phyloP scores from a whole-genome alignment of 495 filamentous ascomycete species.

The Cetradonia linearis region DNA sequence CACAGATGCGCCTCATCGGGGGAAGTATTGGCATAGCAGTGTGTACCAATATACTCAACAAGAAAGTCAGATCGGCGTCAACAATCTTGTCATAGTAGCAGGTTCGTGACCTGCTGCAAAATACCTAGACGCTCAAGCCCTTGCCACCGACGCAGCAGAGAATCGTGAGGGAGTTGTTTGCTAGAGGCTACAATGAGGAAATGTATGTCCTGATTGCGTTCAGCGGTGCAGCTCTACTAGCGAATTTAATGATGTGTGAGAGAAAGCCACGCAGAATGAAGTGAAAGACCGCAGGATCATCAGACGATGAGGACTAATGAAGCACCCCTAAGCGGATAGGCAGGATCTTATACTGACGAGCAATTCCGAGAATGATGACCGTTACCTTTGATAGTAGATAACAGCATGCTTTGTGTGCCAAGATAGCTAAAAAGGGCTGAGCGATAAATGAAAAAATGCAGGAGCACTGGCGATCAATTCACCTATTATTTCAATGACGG shows the following conservation, averaged over 20 bases:
- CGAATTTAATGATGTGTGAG: constrained; percentile 17
- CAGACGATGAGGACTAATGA: too few species aligned
- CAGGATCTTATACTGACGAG: too few species aligned
- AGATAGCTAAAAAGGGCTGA: too few species aligned
- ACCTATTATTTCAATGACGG: too few species aligned
- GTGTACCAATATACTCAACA: constrained; percentile 25
- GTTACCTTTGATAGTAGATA: too few species aligned
- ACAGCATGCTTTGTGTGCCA: too few species aligned
- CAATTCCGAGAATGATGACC: too few species aligned
- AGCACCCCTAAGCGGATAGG: too few species aligned
- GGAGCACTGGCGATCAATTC: too few species aligned
- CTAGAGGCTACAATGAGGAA: constrained; percentile 26
- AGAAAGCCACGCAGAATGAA: constrained; percentile 17
- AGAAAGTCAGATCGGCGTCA: constrained; percentile 20
- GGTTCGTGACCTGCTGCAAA: constrained; percentile 19
- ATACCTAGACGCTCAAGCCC: constrained; percentile 16
- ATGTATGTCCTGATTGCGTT: constrained; percentile 32
- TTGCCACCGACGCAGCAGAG: constrained; percentile 16
- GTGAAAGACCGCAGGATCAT: too few species aligned
- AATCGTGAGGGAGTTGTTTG: constrained; percentile 23
- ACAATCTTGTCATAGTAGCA: constrained; percentile 8
- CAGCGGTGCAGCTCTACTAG: constrained; percentile 13
- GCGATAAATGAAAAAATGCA: too few species aligned
- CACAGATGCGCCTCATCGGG: constrained; percentile 26
- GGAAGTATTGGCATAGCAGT: constrained; percentile 28